Evolutionary conservation across 352 stramenopile genomes (phyloP), one percentile per base, ranked within the genome.

Genomic region (Globisporangium iwayamae): DNA sequence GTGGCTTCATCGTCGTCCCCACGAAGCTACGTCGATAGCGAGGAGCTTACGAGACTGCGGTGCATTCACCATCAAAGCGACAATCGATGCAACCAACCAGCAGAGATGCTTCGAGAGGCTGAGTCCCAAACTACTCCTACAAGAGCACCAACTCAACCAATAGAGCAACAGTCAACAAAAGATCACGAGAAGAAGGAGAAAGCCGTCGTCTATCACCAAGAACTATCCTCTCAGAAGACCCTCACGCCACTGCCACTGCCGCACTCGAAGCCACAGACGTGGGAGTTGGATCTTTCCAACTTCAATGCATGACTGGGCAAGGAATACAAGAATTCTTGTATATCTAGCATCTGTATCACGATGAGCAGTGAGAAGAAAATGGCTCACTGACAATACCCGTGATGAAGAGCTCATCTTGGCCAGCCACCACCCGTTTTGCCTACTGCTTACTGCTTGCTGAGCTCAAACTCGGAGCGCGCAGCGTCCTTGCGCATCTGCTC

Each of bases 221-320:
- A 20, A 30, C 43, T n/a, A 10, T 20, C 9, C 18, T 8, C 16
- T 30, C 18, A 13, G 25, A n/a, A n/a, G 20, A 36, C 46, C 36
- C 30, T 64, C 25, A 53, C 57, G 4, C 56, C 60, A 20, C 16
- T 22, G 4, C 56, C 60, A 20, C 16, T 22, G 11, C 43, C 69
- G 43, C 57, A 73, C 9, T 13, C 32, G 4, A 60, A 56, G 52
- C 41, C 41, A 7, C 30, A 18, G 11, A 61, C 61, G 18, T 91
- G 81, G 81, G 78, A 91, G 60, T 65, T 90, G 13, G 81, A 90
- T 71, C 69, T 90, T 38, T 90, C 81, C 30, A 87, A 87, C 55
- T 89, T 90, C 45, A 79, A 73, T 63, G 66, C 70, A 53, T 78
- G 51, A 67, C 4, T 25, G 22, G 1, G 22, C 39, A 43, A 13